Evolutionary conservation across 352 stramenopile genomes (phyloP), one percentile per base, ranked within the genome.

Genomic region (Globisporangium lucens): DNA sequence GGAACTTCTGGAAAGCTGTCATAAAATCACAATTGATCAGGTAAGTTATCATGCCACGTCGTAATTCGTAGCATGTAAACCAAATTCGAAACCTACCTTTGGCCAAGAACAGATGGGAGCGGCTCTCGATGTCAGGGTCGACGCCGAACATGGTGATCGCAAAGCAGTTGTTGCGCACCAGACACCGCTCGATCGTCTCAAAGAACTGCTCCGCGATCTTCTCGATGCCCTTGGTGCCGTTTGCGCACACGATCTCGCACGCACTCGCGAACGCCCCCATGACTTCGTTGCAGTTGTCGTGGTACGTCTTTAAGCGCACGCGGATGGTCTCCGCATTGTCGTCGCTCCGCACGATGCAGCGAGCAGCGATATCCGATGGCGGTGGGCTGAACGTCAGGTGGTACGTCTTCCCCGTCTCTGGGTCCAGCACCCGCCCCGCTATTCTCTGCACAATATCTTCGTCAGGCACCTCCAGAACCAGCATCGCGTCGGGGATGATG

Each of bases 381-480:
- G 87, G 87, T 7, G 91, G 89, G 22, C 96, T 97, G 60, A 94
- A 97, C 46, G 76, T 84, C 55, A 93, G 66, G 69, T 98, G 94
- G 68, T 98, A 98, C 47, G 92, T 96, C 62, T 97, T 97, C 7
- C 94, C 93, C 6, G 95, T 98, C 17, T 87, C 83, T 0, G 95
- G 90, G 70, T 98, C 95, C 20, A 97, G 80, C 53, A 94, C 77
- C 24, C 95, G 89, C 15, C 98, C 96, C 36, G 91, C 89, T 66
- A 99, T 98, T 43, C 97, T 83, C 62, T 96, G 76, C 2, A 99
- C 83, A 61, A 99, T 98, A 46, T 95, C 91, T 24, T 98, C 89
- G 27, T 97, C 92, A 0, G 96, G 94, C 52, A 99, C 93, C 63
- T 98, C 93, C 0, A 99, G 80, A 64, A 98, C 89, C 12, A 99